Evolutionary conservation across 2,329 filamentous ascomycete genomes (phyloP).

Genomic region (Alternaria viburni): DNA sequence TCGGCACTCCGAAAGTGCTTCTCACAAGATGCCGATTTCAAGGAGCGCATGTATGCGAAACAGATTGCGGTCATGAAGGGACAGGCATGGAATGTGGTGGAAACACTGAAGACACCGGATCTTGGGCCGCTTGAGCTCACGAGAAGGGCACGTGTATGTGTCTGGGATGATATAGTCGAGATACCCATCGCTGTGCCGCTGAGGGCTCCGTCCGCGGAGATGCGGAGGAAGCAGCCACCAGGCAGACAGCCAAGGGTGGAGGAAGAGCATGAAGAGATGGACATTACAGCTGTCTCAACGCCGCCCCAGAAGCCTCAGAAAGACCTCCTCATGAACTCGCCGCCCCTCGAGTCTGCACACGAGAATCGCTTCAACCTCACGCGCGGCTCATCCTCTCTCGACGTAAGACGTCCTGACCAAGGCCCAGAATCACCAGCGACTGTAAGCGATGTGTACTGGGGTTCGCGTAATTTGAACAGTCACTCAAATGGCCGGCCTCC

Average conservation of each 20-base stretch:
- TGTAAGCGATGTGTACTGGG: constrained; percentile 41
- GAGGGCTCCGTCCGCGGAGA: constrained; percentile 82
- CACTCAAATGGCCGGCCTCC: constrained; percentile 29
- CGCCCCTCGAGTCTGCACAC: constrained; percentile 52
- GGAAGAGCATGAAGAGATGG: constrained; percentile 81
- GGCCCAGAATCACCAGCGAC: constrained; percentile 44
- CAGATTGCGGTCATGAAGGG: constrained; percentile 99
- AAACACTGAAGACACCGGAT: constrained; percentile 90
- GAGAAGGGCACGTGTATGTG: constrained; percentile 85
- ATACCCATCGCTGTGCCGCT: constrained; percentile 93
- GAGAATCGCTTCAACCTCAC: constrained; percentile 58
- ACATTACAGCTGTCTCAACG: constrained; percentile 76
- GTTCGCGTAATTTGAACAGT: constrained; percentile 19
- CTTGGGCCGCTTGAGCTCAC: constrained; percentile 95
- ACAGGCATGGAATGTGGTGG: constrained; percentile 98
- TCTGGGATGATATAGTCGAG: constrained; percentile 98
- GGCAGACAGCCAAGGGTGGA: constrained; percentile 28
- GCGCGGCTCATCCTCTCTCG: constrained; percentile 53
- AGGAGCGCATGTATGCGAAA: constrained; percentile 98
- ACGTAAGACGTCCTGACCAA: constrained; percentile 38
- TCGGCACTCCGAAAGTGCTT: constrained; percentile 85
- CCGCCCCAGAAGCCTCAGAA: constrained; percentile 56
- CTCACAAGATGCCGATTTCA: constrained; percentile 90
- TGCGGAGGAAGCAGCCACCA: constrained; percentile 68
- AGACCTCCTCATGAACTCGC: constrained; percentile 73